These are phyloP conservation scores for Raffaelea albimanens DNA, from an alignment of 2,329 filamentous ascomycete species.

Conservation along the genomic window DNA sequence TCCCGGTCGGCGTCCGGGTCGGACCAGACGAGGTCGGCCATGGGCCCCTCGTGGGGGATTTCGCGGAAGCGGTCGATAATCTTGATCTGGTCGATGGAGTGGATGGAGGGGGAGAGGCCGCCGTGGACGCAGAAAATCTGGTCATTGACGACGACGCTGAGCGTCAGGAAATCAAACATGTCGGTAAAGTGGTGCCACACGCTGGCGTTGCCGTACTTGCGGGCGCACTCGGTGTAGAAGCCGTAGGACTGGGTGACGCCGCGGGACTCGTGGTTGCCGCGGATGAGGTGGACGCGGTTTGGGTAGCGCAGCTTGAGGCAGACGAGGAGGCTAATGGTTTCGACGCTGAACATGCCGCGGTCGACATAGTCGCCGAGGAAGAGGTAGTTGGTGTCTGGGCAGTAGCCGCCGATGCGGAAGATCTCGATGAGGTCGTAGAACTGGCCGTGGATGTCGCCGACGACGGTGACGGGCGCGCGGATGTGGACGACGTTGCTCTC, in stretches of 20 bases:
- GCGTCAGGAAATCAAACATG: conserved; percentile 97
- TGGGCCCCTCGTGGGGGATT: conserved; percentile 95
- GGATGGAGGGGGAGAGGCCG: conserved; percentile 78
- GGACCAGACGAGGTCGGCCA: conserved; percentile 99
- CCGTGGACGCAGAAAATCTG: conserved; percentile 99
- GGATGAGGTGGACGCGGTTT: conserved; percentile 87
- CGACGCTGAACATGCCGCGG: conserved; percentile 95
- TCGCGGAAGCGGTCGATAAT: conserved; percentile 98
- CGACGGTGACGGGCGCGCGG: conserved; percentile 87
- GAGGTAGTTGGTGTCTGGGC: conserved; percentile 95
- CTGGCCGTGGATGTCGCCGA: conserved; percentile 97
- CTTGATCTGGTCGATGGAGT: conserved; percentile 98
- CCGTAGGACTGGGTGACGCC: conserved; percentile 98
- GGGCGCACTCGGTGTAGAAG: conserved; percentile 95
- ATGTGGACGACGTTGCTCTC: conserved; percentile 99
- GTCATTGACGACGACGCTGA: conserved; percentile 96
- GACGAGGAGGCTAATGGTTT: conserved; percentile 95
- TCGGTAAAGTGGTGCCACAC: conserved; percentile 99
- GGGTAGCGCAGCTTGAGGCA: conserved; percentile 97
- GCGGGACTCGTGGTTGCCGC: conserved; percentile 94
- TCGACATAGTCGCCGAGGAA: conserved; percentile 98
- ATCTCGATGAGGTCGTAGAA: conserved; percentile 99
- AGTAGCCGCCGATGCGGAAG: conserved; percentile 95
- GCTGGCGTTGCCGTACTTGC: conserved; percentile 97
- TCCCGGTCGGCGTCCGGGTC: conserved; percentile 96